A percentile compares a stretch with the other conserved stretches of the same genome.
Conservation (phyloP, 1,284 basidiomycete species). For the Peniophora sp. region DNA sequence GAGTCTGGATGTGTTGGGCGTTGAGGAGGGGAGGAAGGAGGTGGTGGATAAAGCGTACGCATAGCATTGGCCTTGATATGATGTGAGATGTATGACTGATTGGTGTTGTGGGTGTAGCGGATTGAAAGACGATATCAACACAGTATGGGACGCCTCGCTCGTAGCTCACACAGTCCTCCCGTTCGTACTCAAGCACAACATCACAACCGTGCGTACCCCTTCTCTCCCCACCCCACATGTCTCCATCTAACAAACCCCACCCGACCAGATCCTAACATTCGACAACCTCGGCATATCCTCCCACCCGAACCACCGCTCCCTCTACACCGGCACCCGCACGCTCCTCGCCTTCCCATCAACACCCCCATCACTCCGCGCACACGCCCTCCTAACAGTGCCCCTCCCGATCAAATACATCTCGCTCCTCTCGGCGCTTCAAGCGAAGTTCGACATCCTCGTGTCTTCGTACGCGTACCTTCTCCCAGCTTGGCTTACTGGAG, state of each 20-base stretch:
- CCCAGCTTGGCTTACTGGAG: slow-evolving; percentile 4
- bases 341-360: slow-evolving; percentile 25
- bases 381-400: slow-evolving; percentile 53
- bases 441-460: slow-evolving; percentile 33
- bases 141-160: slow-evolving; percentile 54
- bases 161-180: slow-evolving; percentile 56
- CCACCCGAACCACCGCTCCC: slow-evolving; percentile 86
- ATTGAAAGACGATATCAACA: slow-evolving; percentile 73
- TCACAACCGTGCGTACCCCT: slow-evolving; percentile 48
- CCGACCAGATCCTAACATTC: slow-evolving; percentile 82
- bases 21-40: slow-evolving; percentile 48
- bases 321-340: slow-evolving; percentile 48
- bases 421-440: slow-evolving; percentile 35
- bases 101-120: slow-evolving; percentile 30
- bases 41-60: slow-evolving; percentile 69
- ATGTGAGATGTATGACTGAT: background rate
- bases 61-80: background rate
- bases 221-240: slow-evolving; percentile 1
- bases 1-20: slow-evolving; percentile 69
- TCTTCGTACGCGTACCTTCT: slow-evolving; percentile 12
- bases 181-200: slow-evolving; percentile 52
- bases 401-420: slow-evolving; percentile 56
- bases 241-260: slow-evolving; percentile 1
- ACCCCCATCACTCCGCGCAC: slow-evolving; percentile 33
- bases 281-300: slow-evolving; percentile 75